Base-by-base conservation (phyloP, 768 basidiomycete genomes). In the Porpolomopsis calyptriformis region DNA sequence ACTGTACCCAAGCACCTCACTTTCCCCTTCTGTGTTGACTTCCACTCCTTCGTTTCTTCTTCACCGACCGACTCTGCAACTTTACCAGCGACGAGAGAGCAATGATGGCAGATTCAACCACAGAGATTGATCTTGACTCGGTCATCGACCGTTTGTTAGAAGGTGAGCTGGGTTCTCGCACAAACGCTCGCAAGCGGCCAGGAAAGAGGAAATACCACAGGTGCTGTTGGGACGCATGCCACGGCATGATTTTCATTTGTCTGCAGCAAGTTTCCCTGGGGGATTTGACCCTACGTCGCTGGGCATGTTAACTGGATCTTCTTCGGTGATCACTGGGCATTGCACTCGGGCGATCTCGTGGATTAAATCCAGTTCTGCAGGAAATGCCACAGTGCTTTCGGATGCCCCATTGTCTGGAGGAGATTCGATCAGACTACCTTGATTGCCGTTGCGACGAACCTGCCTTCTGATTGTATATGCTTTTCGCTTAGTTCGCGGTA, bases 91-190 rank as follows among this genome's bases (percentile, higher is more conserved):
- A 25, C 42, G 27, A 11, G 20, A 48, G 8, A 31, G 22, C 6
- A 7, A 34, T 38, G 46, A 87, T 87, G 85, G 80, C 85, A 60
- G 85, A 89, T 59, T 71, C 80, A 55, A 69, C 78, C 50, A 85
- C 84, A 61, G 94, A 97, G 65, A 94, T 99, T 69, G 94, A 99
- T 78, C 79, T 98, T 52, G 94, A 99, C 76, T 93, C 91, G 66
- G 91, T 99, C 73, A 98, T 99, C 61, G 94, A 97, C 81, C 78
- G 92, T 51, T 76, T 98, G 52, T 74, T 97, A 53, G 94, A 98
- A 83, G 94, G 94, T 94, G 73, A 68, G 85, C 64, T 58, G 24
- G 26, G 20, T 27, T n/a, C 12, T 16, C 18, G 10, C 20, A 25
- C 38, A 24, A 22, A 10, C 24, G 44, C 12, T 22, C 31, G 42